These are phyloP conservation scores for Funneliformis caledonium DNA, from an alignment of 371 early-diverging fungal species.

Conservation along the genomic window DNA sequence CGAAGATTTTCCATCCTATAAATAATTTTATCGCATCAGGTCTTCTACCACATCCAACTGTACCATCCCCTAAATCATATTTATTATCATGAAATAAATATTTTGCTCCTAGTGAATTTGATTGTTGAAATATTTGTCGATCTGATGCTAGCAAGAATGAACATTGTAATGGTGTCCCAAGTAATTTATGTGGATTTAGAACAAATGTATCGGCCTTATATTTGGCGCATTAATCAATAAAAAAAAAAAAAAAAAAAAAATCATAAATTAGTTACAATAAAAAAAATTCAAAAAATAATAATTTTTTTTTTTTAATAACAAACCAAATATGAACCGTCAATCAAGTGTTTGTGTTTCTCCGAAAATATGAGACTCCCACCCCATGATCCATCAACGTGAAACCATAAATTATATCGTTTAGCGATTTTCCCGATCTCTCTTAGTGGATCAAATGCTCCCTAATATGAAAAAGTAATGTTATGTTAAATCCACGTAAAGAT, in stretches of 20 bases:
- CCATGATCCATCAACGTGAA: conserved; percentile 88
- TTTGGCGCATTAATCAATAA: background rate
- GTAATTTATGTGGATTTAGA: conserved; percentile 86
- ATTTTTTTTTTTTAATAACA: background rate
- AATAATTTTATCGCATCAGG: conserved; percentile 86
- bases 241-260: background rate
- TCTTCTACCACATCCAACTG: conserved; percentile 85
- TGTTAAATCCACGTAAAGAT: too few relatives aligned
- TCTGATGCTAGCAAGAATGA: conserved; percentile 72
- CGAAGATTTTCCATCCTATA: conserved; percentile 83
- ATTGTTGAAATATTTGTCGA: conserved; percentile 56
- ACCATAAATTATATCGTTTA: conserved; percentile 73
- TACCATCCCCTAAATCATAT: conserved; percentile 81
- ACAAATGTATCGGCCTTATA: conserved; percentile 72
- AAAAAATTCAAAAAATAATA: background rate
- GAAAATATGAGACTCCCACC: conserved; percentile 78
- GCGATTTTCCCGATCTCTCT: conserved; percentile 62
- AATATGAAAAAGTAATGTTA: background rate
- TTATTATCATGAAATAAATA: conserved; percentile 78
- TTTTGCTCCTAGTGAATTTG: conserved; percentile 68
- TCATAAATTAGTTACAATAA: background rate
- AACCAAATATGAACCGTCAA: conserved; percentile 60
- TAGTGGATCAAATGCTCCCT: conserved; percentile 84
- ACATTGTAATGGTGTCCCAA: conserved; percentile 86
- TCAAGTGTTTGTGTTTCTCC: conserved; percentile 49